A percentile compares a stretch with the other conserved stretches of the same genome.
Evolutionary conservation across 495 filamentous ascomycete species (phyloP).

Genomic region (Bryoglossum gracile): DNA sequence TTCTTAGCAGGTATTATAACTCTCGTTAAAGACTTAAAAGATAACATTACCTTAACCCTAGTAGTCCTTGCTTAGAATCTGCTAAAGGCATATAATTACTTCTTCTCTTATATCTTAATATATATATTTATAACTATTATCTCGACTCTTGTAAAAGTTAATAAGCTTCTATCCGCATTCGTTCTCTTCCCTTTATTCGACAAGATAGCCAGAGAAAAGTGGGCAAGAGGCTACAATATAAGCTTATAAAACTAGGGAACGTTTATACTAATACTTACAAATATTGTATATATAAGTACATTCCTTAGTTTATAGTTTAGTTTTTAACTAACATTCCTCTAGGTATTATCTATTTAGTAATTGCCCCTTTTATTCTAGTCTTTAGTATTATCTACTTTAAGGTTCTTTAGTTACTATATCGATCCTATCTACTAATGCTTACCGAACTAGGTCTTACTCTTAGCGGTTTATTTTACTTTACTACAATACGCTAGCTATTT

Average conservation of each 20-base stretch:
- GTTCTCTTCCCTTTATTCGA: slow-evolving; percentile 17
- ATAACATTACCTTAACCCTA: slow-evolving; percentile 52
- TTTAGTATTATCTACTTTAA: slow-evolving; percentile 75
- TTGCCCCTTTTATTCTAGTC: slow-evolving; percentile 80
- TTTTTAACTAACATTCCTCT: slow-evolving; percentile 2
- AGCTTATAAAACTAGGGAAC: slow-evolving; percentile 64
- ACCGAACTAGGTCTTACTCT: slow-evolving; percentile 75
- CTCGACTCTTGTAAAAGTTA: slow-evolving; percentile 61
- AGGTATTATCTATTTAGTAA: slow-evolving; percentile 35
- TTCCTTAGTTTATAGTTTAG: slow-evolving; percentile 24
- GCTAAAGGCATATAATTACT: slow-evolving; percentile 82
- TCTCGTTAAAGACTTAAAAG: slow-evolving; percentile 49
- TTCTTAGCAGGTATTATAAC: slow-evolving; percentile 66
- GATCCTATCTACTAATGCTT: slow-evolving; percentile 88
- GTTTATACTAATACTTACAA: slow-evolving; percentile 76
- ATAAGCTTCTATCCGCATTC: slow-evolving; percentile 1
- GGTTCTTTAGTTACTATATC: slow-evolving; percentile 83
- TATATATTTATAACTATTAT: slow-evolving; percentile 75
- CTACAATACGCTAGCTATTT: slow-evolving; percentile 80
- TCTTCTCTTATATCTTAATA: slow-evolving; percentile 87
- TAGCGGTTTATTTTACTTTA: slow-evolving; percentile 74
- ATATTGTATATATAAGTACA: slow-evolving; percentile 70
- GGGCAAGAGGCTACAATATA: slow-evolving; percentile 6
- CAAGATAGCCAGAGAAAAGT: slow-evolving; percentile 13
- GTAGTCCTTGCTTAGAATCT: slow-evolving; percentile 64